phyloP scores from a whole-genome alignment of 169 alveolate species.

The Plasmodium sp. region DNA sequence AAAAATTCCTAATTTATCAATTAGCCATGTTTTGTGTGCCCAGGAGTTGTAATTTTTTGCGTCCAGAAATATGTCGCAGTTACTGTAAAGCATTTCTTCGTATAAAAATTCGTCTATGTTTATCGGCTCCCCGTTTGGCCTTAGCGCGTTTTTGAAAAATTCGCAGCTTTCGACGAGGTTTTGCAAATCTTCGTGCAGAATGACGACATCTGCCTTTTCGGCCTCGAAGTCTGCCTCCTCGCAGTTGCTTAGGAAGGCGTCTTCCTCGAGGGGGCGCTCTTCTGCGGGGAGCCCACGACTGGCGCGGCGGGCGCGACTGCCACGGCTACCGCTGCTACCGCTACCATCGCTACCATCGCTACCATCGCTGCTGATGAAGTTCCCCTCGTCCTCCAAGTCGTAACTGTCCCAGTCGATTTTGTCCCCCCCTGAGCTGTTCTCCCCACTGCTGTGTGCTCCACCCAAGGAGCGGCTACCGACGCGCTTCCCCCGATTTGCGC shows the following conservation, averaged over 20 bases:
- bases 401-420: neutral
- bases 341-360: neutral
- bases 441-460: neutral
- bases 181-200: constrained; percentile 18
- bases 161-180: constrained; percentile 11
- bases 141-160: constrained; percentile 65
- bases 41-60: constrained; percentile 72
- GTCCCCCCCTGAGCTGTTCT: neutral
- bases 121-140: constrained; percentile 5
- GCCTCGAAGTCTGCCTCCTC: constrained; percentile 37
- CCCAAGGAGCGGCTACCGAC: neutral
- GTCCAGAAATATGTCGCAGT: constrained; percentile 69
- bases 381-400: constrained; percentile 24
- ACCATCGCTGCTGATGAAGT: constrained; percentile 15
- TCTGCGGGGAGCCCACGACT: neutral
- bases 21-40: constrained; percentile 74
- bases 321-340: neutral
- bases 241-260: constrained; percentile 41
- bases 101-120: constrained; percentile 66
- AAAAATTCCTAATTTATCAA: constrained; percentile 31
- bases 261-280: neutral
- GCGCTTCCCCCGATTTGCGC: neutral
- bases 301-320: neutral
- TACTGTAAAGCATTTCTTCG: constrained; percentile 57
- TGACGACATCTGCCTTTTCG: neutral